Evolutionary conservation across 2,329 filamentous ascomycete genomes (phyloP).

Genomic region (Ophiostoma australiae): DNA sequence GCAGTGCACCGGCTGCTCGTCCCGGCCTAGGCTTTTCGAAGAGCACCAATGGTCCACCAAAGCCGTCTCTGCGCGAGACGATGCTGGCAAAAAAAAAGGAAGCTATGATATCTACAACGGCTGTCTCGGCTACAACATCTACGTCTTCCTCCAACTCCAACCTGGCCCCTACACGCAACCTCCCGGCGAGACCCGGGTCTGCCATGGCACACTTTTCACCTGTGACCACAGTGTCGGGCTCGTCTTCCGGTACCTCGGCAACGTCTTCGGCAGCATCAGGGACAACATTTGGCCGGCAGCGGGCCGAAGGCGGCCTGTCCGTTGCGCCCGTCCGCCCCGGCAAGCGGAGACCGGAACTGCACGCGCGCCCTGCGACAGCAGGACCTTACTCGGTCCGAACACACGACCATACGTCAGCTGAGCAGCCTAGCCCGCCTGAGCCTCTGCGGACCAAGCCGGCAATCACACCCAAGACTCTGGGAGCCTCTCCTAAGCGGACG

Average conservation of each 20-base stretch:
- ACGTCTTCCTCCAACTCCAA: background rate
- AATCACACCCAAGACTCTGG: constrained; percentile 47
- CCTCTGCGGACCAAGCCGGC: constrained; percentile 42
- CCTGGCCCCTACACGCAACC: constrained; percentile 38
- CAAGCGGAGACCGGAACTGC: constrained; percentile 54
- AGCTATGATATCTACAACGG: constrained; percentile 38
- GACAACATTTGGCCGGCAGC: constrained; percentile 33
- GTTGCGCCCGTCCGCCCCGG: constrained; percentile 59
- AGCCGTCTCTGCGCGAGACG: constrained; percentile 70
- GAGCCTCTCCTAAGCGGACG: constrained; percentile 50
- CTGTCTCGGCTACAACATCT: background rate
- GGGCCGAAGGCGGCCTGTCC: constrained; percentile 51
- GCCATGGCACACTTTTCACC: constrained; percentile 60
- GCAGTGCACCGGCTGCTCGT: constrained; percentile 36
- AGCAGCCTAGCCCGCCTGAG: constrained; percentile 46
- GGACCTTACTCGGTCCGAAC: constrained; percentile 60
- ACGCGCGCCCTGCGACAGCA: constrained; percentile 57
- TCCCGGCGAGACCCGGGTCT: constrained; percentile 56
- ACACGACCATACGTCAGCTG: constrained; percentile 41
- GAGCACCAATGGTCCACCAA: constrained; percentile 52
- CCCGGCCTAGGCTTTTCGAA: constrained; percentile 59
- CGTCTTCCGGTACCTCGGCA: constrained; percentile 32
- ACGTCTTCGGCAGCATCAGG: background rate
- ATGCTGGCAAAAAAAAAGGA: constrained; percentile 78
- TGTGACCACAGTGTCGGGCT: constrained; percentile 40